Conservation (phyloP, 2,329 filamentous ascomycete genomes). For the Hypoxylon sp. region DNA sequence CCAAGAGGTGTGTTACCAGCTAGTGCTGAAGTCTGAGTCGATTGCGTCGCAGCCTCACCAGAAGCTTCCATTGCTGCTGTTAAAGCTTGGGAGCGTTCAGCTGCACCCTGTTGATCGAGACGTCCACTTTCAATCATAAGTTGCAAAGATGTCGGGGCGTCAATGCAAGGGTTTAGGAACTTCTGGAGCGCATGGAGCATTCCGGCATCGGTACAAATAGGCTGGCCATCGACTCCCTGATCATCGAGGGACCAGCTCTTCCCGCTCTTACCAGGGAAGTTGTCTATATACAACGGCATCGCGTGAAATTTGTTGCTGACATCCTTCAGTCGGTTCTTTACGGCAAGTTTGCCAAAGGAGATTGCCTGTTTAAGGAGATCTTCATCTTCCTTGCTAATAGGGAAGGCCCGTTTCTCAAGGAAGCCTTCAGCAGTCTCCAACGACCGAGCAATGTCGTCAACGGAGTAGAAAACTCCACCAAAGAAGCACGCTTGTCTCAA, state of each 20-base stretch:
- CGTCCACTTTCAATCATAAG: conserved; percentile 64
- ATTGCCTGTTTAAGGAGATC: conserved; percentile 75
- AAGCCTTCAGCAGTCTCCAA: conserved; percentile 79
- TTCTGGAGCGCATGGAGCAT: conserved; percentile 69
- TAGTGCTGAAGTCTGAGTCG: conserved; percentile 41
- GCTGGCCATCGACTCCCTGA: conserved; percentile 62
- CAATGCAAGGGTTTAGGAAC: conserved; percentile 63
- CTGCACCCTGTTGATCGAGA: conserved; percentile 58
- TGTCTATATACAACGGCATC: conserved; percentile 79
- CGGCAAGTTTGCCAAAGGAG: conserved; percentile 71
- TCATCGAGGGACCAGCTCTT: conserved; percentile 78
- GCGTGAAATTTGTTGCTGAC: conserved; percentile 80
- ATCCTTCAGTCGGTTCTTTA: conserved; percentile 74
- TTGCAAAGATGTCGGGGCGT: conserved; percentile 62
- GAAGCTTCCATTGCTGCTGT: conserved; percentile 42
- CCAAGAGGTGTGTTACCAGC: conserved; percentile 52
- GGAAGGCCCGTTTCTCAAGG: conserved; percentile 71
- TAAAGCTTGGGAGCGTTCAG: conserved; percentile 56
- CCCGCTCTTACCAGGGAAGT: conserved; percentile 75
- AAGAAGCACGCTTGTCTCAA: conserved; percentile 89
- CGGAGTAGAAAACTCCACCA: conserved; percentile 81
- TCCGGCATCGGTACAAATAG: conserved; percentile 64
- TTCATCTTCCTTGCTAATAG: conserved; percentile 73
- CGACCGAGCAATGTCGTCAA: conserved; percentile 73
- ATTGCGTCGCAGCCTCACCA: conserved; percentile 34